Evolutionary conservation across 2,329 filamentous ascomycete species (phyloP).

Genomic region (Myriosclerotinia curreyana): DNA sequence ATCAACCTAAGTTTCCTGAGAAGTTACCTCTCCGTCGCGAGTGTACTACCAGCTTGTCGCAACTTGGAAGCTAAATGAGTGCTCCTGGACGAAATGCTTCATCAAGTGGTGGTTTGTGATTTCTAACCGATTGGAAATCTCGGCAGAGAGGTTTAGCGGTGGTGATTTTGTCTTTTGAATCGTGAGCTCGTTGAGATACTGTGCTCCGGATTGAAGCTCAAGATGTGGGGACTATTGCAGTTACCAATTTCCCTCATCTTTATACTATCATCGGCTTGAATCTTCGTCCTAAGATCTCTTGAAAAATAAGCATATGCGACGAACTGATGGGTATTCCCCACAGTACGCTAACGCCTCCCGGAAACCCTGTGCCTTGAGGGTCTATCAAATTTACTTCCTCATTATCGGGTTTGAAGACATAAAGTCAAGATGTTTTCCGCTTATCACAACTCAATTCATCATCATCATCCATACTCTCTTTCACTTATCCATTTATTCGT

Average conservation of each 20-base stretch:
- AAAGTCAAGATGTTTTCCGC: slow-evolving; percentile 3
- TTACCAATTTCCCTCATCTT: neutral
- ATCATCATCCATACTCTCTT: neutral
- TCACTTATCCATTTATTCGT: neutral
- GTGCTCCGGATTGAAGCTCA: neutral
- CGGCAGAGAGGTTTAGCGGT: neutral
- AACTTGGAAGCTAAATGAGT: neutral
- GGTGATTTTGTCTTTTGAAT: neutral
- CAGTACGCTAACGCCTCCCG: neutral
- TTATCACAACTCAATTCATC: neutral
- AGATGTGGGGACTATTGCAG: neutral
- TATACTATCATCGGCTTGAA: slow-evolving; percentile 3
- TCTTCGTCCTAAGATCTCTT: slow-evolving; percentile 3
- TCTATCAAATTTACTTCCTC: neutral
- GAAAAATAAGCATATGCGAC: slow-evolving; percentile 2
- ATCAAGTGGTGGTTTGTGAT: too few relatives aligned
- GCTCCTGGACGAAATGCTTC: neutral
- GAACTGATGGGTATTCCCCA: neutral
- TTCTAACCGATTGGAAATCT: neutral
- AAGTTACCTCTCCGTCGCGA: neutral
- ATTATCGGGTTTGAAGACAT: neutral
- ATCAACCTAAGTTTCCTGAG: neutral
- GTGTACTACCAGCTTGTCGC: neutral
- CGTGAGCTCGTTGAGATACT: neutral
- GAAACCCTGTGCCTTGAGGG: too few relatives aligned